Evolutionary conservation across 768 basidiomycete genomes (phyloP), one percentile per base, ranked within the genome.

Genomic region (Phanerochaete sordida): DNA sequence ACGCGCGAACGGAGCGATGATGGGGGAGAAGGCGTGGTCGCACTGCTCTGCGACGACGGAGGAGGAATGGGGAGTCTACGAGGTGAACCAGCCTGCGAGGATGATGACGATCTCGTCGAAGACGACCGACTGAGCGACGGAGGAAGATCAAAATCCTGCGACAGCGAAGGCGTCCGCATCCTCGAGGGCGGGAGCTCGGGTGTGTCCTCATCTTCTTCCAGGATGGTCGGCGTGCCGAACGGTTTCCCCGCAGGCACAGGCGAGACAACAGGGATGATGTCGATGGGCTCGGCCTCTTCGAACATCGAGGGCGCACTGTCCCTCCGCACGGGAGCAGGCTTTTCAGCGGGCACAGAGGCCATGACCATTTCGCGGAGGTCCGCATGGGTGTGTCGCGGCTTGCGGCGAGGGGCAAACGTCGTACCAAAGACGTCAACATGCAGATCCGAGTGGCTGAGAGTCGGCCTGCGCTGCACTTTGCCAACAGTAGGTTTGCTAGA

Each of bases 331-430:
- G 39, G 39, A 19, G 19, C 19, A 4, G 39, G 19, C 39, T 43
- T 19, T 56, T 11, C 39, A 43, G 7, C 8, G 4, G 19, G 39
- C 8, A 19, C 8, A 19, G 19, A 6, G 21, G 16, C 8, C 8
- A 9, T 39, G 6, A 66, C 66, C 37, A 56, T 61, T 1, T 60
- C 43, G 50, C 64, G 68, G 12, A 69, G 57, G 23, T 67, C 61
- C 1, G 46, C 49, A 52, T 69, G 68, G 8, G 64, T 64, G 24
- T 58, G 21, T 37, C 44, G 57, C 37, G 61, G 56, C 30, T 52
- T 31, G 2, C 39, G 23, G 2, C 56, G 61, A 37, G 61, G 61
- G 12, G 33, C 24, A 31, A 49, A 48, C 15, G 27, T 49, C 7
- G 57, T 26, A 3, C 35, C 26, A 28, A 54, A 39, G 12, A 53